Conservation (phyloP, 495 filamentous ascomycete species). For the Ascobolus immersus region DNA sequence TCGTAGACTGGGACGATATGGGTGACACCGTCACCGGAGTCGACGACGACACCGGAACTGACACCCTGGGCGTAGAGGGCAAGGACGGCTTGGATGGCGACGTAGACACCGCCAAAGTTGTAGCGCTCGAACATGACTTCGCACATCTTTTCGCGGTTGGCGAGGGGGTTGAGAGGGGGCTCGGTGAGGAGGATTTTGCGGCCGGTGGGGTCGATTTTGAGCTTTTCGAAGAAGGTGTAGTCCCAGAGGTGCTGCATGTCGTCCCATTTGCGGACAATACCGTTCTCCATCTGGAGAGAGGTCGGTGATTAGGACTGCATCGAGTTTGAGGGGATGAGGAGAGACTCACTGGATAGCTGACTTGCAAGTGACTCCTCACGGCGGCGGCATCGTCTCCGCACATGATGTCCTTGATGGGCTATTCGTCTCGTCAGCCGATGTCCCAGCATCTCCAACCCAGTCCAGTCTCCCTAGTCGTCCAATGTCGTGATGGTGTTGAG, state of each 20-base stretch:
- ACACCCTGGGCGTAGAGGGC: conserved; percentile 96
- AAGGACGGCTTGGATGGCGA: conserved; percentile 92
- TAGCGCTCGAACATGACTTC: conserved; percentile 98
- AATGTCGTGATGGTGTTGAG: no score
- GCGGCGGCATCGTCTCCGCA: conserved; percentile 95
- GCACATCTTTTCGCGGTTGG: conserved; percentile 88
- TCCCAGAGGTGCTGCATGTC: conserved; percentile 99
- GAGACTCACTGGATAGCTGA: conserved; percentile 59
- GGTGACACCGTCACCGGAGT: conserved; percentile 93
- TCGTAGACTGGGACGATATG: conserved; percentile 98
- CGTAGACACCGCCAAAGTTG: conserved; percentile 88
- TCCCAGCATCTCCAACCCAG: background rate
- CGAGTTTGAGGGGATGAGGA: background rate
- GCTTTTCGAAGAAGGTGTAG: conserved; percentile 91
- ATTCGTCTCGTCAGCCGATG: background rate
- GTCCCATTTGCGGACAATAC: conserved; percentile 97
- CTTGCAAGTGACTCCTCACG: conserved; percentile 86
- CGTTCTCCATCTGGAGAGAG: conserved; percentile 74
- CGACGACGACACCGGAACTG: conserved; percentile 85
- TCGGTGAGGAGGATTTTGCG: conserved; percentile 97
- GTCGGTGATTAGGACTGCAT: conserved; percentile 1
- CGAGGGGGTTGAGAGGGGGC: conserved; percentile 89
- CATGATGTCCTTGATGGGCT: conserved; percentile 95
- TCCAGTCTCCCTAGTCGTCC: no score
- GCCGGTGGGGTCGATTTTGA: conserved; percentile 69